Evolutionary conservation across 306 rosid species (phyloP).

Genomic region (Medicago ruthenica): DNA sequence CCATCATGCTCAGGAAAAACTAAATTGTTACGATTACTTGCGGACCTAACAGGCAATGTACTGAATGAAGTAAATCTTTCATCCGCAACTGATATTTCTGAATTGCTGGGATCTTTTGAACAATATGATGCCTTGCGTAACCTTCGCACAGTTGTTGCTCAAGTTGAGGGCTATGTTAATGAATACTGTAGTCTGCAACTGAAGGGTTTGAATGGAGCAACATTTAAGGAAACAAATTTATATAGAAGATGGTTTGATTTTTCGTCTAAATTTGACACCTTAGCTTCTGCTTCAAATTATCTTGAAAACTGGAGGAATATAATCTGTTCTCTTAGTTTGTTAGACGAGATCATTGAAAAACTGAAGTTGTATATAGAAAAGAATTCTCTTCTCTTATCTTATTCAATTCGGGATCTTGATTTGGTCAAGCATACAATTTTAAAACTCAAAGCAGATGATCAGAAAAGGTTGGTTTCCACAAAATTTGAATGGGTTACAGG

Average conservation of each 20-base stretch:
- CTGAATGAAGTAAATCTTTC: conserved; percentile 89
- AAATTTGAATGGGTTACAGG: conserved; percentile 97
- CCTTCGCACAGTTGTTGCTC: conserved; percentile 60
- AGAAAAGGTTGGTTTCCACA: conserved; percentile 55
- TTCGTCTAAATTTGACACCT: conserved; percentile 50
- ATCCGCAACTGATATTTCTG: conserved; percentile 92
- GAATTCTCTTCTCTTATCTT: conserved; percentile 46
- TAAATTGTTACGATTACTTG: conserved; percentile 78
- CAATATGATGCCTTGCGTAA: conserved; percentile 78
- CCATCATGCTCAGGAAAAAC: conserved; percentile 89
- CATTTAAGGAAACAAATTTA: conserved; percentile 48
- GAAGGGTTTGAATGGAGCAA: conserved; percentile 48
- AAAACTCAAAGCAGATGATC: conserved; percentile 65
- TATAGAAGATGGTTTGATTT: conserved; percentile 63
- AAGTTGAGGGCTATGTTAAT: conserved; percentile 62
- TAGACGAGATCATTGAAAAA: conserved; percentile 64
- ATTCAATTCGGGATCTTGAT: conserved; percentile 62
- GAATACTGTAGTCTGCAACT: conserved; percentile 60
- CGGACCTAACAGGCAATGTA: conserved; percentile 84
- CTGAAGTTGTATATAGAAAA: conserved; percentile 52
- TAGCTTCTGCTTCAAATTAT: conserved; percentile 48
- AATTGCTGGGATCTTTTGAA: conserved; percentile 93
- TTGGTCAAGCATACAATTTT: conserved; percentile 54
- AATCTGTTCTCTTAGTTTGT: conserved; percentile 53
- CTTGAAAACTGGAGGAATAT: conserved; percentile 59